These are phyloP conservation scores for Neofusicoccum parvum DNA, from an alignment of 2,329 filamentous ascomycete genomes.

Conservation along the genomic window DNA sequence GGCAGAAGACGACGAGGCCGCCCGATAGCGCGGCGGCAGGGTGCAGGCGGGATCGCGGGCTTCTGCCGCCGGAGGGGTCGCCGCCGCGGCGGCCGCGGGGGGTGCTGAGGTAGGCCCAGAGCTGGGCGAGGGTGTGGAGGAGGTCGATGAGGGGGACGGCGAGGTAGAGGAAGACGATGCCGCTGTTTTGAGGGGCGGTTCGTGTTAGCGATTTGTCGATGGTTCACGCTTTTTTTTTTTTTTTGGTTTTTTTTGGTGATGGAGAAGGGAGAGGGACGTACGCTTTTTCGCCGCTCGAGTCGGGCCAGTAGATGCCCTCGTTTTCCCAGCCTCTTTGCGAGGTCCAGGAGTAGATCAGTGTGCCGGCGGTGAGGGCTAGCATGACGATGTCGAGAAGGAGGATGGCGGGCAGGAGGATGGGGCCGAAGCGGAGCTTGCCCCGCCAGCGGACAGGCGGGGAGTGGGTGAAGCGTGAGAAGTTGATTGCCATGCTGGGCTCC, in stretches of 20 bases:
- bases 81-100: neutral
- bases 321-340: neutral
- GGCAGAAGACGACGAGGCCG: neutral
- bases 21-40: neutral
- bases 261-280: neutral
- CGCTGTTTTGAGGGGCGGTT: neutral
- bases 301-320: neutral
- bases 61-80: neutral
- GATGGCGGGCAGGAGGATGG: neutral
- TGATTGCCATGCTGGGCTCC: neutral
- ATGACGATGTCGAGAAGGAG: neutral
- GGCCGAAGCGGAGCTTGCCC: neutral
- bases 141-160: neutral
- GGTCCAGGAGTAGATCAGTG: neutral
- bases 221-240: neutral
- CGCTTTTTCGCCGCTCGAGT: neutral
- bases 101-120: neutral
- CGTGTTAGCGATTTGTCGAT: too few species aligned
- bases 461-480: constrained; percentile 2
- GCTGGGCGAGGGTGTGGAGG: neutral
- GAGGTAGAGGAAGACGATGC: neutral
- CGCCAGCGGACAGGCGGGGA: neutral
- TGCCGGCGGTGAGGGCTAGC: neutral
- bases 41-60: neutral
- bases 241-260: neutral